phyloP scores from a whole-genome alignment of 495 filamentous ascomycete species.

The Hypomontagnella monticulosa region DNA sequence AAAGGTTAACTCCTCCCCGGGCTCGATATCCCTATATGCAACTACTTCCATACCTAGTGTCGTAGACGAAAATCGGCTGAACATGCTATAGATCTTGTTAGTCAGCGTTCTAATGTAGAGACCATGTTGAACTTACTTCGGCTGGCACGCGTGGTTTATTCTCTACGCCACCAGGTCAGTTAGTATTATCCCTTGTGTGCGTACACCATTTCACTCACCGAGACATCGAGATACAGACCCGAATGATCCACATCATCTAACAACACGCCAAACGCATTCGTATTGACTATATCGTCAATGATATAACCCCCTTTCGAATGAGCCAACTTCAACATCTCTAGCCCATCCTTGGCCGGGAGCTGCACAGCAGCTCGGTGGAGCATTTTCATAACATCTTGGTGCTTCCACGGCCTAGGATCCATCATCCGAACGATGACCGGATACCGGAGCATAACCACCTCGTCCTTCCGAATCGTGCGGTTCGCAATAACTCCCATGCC shows the following conservation, averaged over 20 bases:
- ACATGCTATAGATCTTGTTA: slow-evolving; percentile 32
- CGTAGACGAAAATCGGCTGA: slow-evolving; percentile 42
- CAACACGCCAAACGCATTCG: slow-evolving; percentile 47
- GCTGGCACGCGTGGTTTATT: slow-evolving; percentile 51
- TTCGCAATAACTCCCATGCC: slow-evolving; percentile 49
- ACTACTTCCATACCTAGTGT: slow-evolving; percentile 45
- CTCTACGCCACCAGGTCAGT: slow-evolving; percentile 26
- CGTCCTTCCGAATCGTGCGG: slow-evolving; percentile 37
- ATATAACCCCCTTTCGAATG: slow-evolving; percentile 38
- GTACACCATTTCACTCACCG: slow-evolving; percentile 34
- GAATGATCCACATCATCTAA: slow-evolving; percentile 40
- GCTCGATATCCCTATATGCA: slow-evolving; percentile 46
- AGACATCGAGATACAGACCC: slow-evolving; percentile 50
- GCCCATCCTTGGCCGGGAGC: slow-evolving; percentile 24
- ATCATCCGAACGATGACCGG: slow-evolving; percentile 42
- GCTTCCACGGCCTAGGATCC: slow-evolving; percentile 34
- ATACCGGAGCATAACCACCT: slow-evolving; percentile 46
- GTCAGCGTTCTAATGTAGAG: neutral
- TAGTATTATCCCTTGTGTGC: neutral
- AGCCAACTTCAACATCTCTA: slow-evolving; percentile 33
- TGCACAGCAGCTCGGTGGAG: slow-evolving; percentile 41
- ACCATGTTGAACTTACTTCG: slow-evolving; percentile 38
- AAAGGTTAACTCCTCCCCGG: slow-evolving; percentile 50
- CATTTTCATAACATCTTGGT: slow-evolving; percentile 36
- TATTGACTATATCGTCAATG: slow-evolving; percentile 48